Evolutionary conservation across 2,329 filamentous ascomycete species (phyloP), one percentile per base, ranked within the genome.

Genomic region (Helotiales sp.): DNA sequence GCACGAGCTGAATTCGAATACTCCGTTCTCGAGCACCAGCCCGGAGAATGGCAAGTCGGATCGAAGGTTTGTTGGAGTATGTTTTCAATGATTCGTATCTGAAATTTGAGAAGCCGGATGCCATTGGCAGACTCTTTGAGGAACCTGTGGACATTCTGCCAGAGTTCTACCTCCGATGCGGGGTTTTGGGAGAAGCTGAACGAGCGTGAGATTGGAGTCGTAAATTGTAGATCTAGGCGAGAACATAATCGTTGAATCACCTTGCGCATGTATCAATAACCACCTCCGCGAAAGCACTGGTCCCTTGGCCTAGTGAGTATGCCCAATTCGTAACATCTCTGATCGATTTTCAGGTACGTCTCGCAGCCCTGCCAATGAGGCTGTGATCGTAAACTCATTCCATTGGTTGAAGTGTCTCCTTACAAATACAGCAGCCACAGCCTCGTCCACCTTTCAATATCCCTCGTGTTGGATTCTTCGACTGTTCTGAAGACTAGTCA

Each of bases 1-100:
- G 51, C 8, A 29, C 49, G n/a, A 62, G 60, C 12, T 46, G 51
- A 22, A 59, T 49, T 31, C 38, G 25, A 6, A 59, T 52, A 1
- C 40, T 36, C 12, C 22, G 33, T 12, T 52, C 33, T 17, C 42
- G 53, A 19, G 27, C 13, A 10, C 53, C 56, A 38, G 55, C 49
- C 19, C 47, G 49, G 27, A 61, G 50, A 38, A 57, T 30, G 15
- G 50, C 55, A n/a, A 61, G 53, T 12, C 55, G 33, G 44, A 61
- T 58, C 5, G 59, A 61, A 13, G 59, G 55, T 40, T 49, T 52
- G 2, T 38, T 19, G 5, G 53, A 19, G 30, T 22, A 27, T 13
- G 25, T 38, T 24, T 61, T 55, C 19, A 61, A 50, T 12, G 55
- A 56, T 12, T 57, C 30, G 51, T 61, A 61, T 15, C 31, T 36